A percentile compares a stretch with the other conserved stretches of the same genome.
These are phyloP conservation scores for Volvox reticuliferus DNA, from an alignment of 139 green algal species.

Conservation along the genomic window DNA sequence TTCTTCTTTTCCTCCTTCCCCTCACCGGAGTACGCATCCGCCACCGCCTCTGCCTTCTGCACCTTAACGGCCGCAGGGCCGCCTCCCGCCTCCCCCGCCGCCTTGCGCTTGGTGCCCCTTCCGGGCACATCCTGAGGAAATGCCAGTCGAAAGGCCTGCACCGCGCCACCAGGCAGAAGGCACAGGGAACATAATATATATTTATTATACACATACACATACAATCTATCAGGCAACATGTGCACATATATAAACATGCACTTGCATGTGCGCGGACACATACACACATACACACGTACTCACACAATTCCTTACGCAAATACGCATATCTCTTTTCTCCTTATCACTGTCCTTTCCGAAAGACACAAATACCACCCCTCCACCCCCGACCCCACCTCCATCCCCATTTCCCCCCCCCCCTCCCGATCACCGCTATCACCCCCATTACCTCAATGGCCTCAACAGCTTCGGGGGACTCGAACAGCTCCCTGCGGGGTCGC, in stretches of 20 bases:
- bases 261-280: background rate
- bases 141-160: constrained; percentile 9
- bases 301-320: no score
- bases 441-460: constrained; percentile 1
- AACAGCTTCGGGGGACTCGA: background rate
- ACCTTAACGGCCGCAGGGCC: background rate
- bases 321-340: no score
- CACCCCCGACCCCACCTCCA: no score
- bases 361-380: no score
- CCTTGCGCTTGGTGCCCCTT: constrained; percentile 16
- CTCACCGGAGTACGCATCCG: background rate
- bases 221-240: no score
- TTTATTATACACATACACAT: no score
- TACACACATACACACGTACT: background rate
- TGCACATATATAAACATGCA: background rate
- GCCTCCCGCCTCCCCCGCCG: background rate
- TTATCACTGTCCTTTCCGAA: no score
- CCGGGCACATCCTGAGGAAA: background rate
- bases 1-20: background rate
- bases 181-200: background rate
- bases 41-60: constrained; percentile 16
- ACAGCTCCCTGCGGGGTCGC: background rate
- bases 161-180: background rate
- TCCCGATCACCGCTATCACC: background rate
- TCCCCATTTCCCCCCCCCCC: background rate